These are phyloP conservation scores for Aspergillus aculeatinus DNA, from an alignment of 2,329 filamentous ascomycete genomes.

Conservation along the genomic window DNA sequence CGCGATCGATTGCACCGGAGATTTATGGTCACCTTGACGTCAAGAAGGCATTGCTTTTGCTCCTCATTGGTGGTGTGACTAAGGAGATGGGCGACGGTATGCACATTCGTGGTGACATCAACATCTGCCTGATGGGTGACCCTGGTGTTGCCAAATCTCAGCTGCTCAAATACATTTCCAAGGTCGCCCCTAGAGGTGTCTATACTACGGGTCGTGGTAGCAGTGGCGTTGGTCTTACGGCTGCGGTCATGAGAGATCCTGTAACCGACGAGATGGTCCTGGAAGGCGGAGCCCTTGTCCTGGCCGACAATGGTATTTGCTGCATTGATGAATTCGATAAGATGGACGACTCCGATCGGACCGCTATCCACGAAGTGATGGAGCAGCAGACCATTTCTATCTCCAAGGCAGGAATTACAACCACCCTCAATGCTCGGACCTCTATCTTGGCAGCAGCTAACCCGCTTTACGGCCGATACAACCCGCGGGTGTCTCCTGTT, in stretches of 20 bases:
- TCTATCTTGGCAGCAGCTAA: slow-evolving; percentile 96
- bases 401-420: slow-evolving; percentile 91
- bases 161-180: slow-evolving; percentile 95
- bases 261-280: slow-evolving; percentile 77
- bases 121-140: slow-evolving; percentile 98
- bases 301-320: slow-evolving; percentile 79
- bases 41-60: slow-evolving; percentile 93
- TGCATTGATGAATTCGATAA: slow-evolving; percentile 86
- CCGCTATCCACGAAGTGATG: slow-evolving; percentile 84
- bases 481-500: slow-evolving; percentile 92
- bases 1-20: slow-evolving; percentile 94
- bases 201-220: slow-evolving; percentile 81
- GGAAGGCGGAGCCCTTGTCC: slow-evolving; percentile 74
- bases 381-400: slow-evolving; percentile 84
- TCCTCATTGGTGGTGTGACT: slow-evolving; percentile 91
- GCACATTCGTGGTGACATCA: slow-evolving; percentile 98
- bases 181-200: slow-evolving; percentile 89
- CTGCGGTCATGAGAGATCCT: slow-evolving; percentile 76
- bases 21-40: slow-evolving; percentile 96
- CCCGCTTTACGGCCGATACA: slow-evolving; percentile 96
- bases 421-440: slow-evolving; percentile 91
- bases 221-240: slow-evolving; percentile 77
- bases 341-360: slow-evolving; percentile 76
- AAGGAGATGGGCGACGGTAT: slow-evolving; percentile 98
- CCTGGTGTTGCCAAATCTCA: slow-evolving; percentile 99